Conservation (phyloP, 345 rosid genomes). For the Populus nigra region DNA sequence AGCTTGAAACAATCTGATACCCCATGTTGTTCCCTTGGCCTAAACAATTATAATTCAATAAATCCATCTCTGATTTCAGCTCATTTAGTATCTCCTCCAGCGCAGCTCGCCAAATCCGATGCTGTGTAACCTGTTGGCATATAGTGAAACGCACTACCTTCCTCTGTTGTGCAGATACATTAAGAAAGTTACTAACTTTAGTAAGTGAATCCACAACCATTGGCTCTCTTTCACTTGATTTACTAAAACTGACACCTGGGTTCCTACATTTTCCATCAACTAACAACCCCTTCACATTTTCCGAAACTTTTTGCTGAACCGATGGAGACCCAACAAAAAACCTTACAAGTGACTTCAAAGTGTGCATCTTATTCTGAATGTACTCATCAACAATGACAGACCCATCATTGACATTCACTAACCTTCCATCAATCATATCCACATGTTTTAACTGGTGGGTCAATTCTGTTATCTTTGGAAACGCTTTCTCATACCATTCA, state of each 20-base stretch:
- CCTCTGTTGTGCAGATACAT: slow-evolving; percentile 67
- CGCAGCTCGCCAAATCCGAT: slow-evolving; percentile 65
- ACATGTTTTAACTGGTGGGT: slow-evolving; percentile 39
- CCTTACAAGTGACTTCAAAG: slow-evolving; percentile 61
- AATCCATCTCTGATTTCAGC: slow-evolving; percentile 56
- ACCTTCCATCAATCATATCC: slow-evolving; percentile 55
- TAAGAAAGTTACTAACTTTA: slow-evolving; percentile 48
- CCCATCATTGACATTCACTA: slow-evolving; percentile 43
- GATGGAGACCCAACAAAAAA: slow-evolving; percentile 60
- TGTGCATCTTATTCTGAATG: slow-evolving; percentile 39
- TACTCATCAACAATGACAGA: slow-evolving; percentile 38
- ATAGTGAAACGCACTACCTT: slow-evolving; percentile 53
- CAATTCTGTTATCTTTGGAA: slow-evolving; percentile 45
- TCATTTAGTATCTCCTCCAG: slow-evolving; percentile 54
- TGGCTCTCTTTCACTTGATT: slow-evolving; percentile 50
- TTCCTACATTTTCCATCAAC: slow-evolving; percentile 13
- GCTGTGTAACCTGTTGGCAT: slow-evolving; percentile 68
- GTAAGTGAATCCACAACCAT: slow-evolving; percentile 56
- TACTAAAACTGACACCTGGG: slow-evolving; percentile 33
- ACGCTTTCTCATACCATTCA: slow-evolving; percentile 50
- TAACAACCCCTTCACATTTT: slow-evolving; percentile 12
- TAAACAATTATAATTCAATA: slow-evolving; percentile 30
- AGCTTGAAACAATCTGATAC: slow-evolving; percentile 59
- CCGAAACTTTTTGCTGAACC: slow-evolving; percentile 45
- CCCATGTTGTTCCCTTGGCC: slow-evolving; percentile 49